Evolutionary conservation across 805 yeast genomes (phyloP), one percentile per base, ranked within the genome.

Genomic region (Ogataea pini): DNA sequence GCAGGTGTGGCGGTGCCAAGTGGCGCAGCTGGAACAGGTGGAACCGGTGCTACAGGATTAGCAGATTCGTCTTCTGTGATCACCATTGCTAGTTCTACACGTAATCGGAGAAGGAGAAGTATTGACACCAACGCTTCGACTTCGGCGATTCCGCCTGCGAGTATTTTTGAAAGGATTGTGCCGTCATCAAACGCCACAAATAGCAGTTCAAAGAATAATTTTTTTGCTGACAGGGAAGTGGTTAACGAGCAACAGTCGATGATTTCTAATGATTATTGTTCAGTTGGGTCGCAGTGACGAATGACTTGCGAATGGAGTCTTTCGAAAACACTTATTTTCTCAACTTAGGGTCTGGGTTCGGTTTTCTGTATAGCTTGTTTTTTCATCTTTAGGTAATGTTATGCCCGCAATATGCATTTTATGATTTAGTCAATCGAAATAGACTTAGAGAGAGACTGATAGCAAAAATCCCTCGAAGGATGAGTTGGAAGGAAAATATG

Each of bases 101-200:
- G 70, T 19, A 60, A 65, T 40, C 51, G 65, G 38, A 52, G 70
- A 48, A 51, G 71, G 29, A 49, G 69, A 17, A 64, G 69, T 20
- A 60, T 72, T 7, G 75, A 77, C 33, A 75, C 79, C 22, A 83
- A 81, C 54, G 79, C 87, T 17, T 79, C 86, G 43, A 80, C 86
- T 0, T 72, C 81, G 22, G 89, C 89, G 0, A 83, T 85, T 14
- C 81, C 89, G 1, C 89, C 90, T 0, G 85, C 87, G n/a, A 79
- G 86, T 54, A 81, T 84, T 8, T 68, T 82, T 68, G 89, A 82
- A 54, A 68, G 85, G 44, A 66, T 78, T 7, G 60, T 71, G 27
- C 61, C 65, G 14, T 48, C 58, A 41, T 51, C 44, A 24, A 59
- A 51, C 20, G 49, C 57, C 25, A 48, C 54, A 20, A 50, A 50